These are phyloP conservation scores for Striga hermonthica DNA, from an alignment of 305 asterid species.

Conservation along the genomic window DNA sequence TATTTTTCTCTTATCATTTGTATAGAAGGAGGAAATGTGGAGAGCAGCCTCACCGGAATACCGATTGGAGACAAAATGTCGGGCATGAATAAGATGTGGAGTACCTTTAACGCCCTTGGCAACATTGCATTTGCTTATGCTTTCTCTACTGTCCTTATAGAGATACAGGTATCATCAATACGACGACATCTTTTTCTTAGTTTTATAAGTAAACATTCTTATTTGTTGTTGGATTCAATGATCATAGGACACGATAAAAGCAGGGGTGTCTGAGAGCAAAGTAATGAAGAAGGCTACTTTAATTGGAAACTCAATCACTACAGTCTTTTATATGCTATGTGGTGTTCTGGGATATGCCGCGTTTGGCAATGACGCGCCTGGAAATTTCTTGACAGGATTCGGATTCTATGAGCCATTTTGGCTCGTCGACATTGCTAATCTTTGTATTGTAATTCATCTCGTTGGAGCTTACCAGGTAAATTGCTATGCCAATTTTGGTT, in stretches of 20 bases:
- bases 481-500: not conserved
- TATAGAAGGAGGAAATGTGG: conserved; percentile 31
- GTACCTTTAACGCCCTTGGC: conserved; percentile 54
- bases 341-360: conserved; percentile 53
- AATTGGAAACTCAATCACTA: conserved; percentile 35
- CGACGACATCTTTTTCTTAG: too few relatives aligned
- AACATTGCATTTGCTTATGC: conserved; percentile 66
- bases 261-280: conserved; percentile 37
- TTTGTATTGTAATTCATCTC: conserved; percentile 50
- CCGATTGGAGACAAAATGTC: conserved; percentile 37
- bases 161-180: conserved; percentile 49
- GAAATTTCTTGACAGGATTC: conserved; percentile 54
- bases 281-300: conserved; percentile 45
- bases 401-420: conserved; percentile 59
- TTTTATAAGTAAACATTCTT: too few relatives aligned
- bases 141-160: conserved; percentile 51
- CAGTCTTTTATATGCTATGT: conserved; percentile 42
- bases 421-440: conserved; percentile 49
- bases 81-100: conserved; percentile 54
- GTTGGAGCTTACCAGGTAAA: conserved; percentile 58
- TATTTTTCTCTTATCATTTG: not conserved
- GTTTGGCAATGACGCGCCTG: conserved; percentile 55
- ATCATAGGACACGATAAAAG: conserved; percentile 48
- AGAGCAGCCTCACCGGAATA: conserved; percentile 46
- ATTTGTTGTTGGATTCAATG: too few relatives aligned